Percentiles rank a stretch among this genome's conserved stretches.
Evolutionary conservation across 1,139 yeast species (phyloP).

Genomic region (Kurtzmaniella quercitrusa): DNA sequence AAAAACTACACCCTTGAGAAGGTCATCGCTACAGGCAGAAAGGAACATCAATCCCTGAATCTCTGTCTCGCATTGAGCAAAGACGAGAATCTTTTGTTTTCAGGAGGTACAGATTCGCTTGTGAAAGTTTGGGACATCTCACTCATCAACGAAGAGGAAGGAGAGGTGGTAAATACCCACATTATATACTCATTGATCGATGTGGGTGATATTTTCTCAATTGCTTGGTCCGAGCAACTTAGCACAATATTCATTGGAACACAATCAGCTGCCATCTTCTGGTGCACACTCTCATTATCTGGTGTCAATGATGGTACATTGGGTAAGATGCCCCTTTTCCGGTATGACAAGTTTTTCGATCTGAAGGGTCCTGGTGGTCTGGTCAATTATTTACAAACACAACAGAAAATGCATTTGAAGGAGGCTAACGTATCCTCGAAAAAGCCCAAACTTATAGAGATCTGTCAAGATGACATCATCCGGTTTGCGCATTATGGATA

Average conservation of each 20-base stretch:
- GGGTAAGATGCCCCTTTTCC: conserved; percentile 63
- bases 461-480: conserved; percentile 60
- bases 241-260: conserved; percentile 79
- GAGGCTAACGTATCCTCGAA: conserved; percentile 10
- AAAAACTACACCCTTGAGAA: conserved; percentile 53
- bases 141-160: conserved; percentile 2
- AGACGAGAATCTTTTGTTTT: conserved; percentile 62
- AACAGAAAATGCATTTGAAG: conserved; percentile 24
- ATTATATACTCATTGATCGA: conserved; percentile 82
- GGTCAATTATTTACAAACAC: conserved; percentile 30
- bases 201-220: conserved; percentile 88
- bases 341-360: conserved; percentile 87
- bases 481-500: conserved; percentile 91
- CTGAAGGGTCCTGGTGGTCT: conserved; percentile 82
- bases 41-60: conserved; percentile 70
- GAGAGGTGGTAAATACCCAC: conserved; percentile 26
- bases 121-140: conserved; percentile 77
- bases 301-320: conserved; percentile 6
- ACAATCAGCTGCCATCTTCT: conserved; percentile 84
- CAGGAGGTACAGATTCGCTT: conserved; percentile 88
- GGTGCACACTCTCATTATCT: conserved; percentile 43
- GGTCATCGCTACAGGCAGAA: conserved; percentile 26
- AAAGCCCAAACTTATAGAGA: conserved; percentile 50
- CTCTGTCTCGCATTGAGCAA: conserved; percentile 58
- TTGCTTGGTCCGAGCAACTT: conserved; percentile 61